Evolutionary conservation across 2,329 filamentous ascomycete genomes (phyloP), one percentile per base, ranked within the genome.

Genomic region (Beauveria varroae): DNA sequence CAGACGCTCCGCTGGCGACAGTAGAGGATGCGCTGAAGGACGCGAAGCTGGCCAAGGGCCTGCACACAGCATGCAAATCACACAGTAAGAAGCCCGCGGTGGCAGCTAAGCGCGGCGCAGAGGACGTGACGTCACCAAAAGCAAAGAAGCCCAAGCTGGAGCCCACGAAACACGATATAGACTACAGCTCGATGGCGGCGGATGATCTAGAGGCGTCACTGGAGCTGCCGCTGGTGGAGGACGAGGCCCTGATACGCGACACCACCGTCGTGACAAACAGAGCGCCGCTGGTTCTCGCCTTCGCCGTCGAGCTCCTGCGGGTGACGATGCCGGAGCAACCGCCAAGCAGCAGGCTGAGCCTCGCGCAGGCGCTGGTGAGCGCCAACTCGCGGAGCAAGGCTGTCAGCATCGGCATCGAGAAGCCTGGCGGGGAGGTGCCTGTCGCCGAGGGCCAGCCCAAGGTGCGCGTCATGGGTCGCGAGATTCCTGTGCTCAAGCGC

Each of bases 241-340:
- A 86, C 52, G 86, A 89, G 66, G 79, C 83, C 1, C 74, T 79
- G 8, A 83, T 96, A 5, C 76, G 78, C 16, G 72, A 75, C 2
- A 83, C 83, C 1, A 76, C 78, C 0, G 67, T 96, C 1, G 76
- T 86, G 64, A 95, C 90, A 0, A 96, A 96, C 68, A 81, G 92
- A 44, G 91, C 92, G 2, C 91, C 92, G 1, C 76, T 96, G 1
- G 86, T 96, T 1, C 79, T 96, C 5, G 91, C 91, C 0, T 96
- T 96, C 72, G 86, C 88, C 1, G 83, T 91, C 16, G 83, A 86
- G 63, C 71, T 93, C 54, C 71, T 96, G 52, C 87, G 89, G 51
- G 86, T 88, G 69, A 96, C 90, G 0, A 93, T 93, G 87, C 89
- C 91, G 0, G 87, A 90, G 66, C 92, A 96, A 70, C 91, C 91